phyloP scores from a whole-genome alignment of 768 basidiomycete genomes.

The Mrakia gelida region DNA sequence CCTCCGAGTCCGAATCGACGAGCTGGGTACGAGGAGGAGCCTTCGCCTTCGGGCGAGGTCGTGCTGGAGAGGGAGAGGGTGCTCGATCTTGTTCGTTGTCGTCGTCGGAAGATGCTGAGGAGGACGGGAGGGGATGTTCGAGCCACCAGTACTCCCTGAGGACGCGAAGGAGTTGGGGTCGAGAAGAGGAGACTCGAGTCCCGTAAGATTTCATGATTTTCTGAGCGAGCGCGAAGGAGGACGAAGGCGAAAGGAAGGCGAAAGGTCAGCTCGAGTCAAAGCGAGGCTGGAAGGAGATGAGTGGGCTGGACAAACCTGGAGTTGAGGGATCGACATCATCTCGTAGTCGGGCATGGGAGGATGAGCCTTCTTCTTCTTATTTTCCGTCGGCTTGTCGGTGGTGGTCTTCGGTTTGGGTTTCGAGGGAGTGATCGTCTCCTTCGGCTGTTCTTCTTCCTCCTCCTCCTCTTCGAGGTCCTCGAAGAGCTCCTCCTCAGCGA shows the following conservation, averaged over 20 bases:
- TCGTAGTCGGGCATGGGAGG: slow-evolving; percentile 16
- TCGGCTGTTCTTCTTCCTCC: background rate
- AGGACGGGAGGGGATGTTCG: background rate
- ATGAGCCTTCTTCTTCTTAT: background rate
- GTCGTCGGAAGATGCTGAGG: background rate
- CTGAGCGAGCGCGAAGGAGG: background rate
- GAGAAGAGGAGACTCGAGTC: background rate
- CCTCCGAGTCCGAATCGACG: slow-evolving; percentile 1
- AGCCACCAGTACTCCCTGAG: background rate
- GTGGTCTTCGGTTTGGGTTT: too few species aligned
- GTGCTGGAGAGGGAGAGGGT: background rate
- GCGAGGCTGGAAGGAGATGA: background rate
- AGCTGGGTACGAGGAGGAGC: background rate
- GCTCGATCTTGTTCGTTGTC: background rate
- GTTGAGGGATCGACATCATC: background rate
- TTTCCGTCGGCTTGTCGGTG: background rate
- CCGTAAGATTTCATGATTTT: slow-evolving; percentile 11
- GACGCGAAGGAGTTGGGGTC: slow-evolving; percentile 16
- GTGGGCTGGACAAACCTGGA: background rate
- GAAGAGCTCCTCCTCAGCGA: background rate
- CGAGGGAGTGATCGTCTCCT: background rate
- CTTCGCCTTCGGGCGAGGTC: background rate
- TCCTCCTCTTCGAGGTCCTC: background rate
- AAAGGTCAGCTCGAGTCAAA: background rate
- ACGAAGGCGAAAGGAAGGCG: background rate